Base-by-base conservation (phyloP, 163 green algal genomes). In the Picocystis sp. region DNA sequence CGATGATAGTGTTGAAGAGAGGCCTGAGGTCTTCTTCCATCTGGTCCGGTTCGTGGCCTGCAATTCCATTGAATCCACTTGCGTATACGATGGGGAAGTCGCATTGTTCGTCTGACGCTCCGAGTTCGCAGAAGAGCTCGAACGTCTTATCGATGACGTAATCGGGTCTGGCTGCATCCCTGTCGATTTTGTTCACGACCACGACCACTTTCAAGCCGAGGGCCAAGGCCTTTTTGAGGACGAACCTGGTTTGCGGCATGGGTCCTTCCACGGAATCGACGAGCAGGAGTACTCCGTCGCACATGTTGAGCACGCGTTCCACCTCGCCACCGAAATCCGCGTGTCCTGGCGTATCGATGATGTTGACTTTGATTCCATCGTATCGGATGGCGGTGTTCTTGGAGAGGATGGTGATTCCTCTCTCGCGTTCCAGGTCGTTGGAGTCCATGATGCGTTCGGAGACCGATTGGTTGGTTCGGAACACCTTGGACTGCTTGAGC, bases 181-280 rank as follows among this genome's bases (percentile, higher is more conserved):
- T 45, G 51, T 76, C 68, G 35, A 97, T 87, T 74, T 99, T 99
- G 80, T 99, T 99, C 44, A 99, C 76, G 14, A 99, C 91, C 22
- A 99, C 81, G 23, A 97, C 69, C 43, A 97, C 79, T 62, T 85
- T 87, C 62, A 94, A 91, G 34, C 92, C 68, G 43, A 94, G 69
- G 44, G 70, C 78, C 57, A 99, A 68, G 3, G 91, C 86, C 72
- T 98, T 99, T 43, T 81, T 74, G 56, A 95, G 75, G 50, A 99
- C 91, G 62, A 98, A 97, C 15, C 91, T 79, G 1, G 91, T 99
- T 83, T 99, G 91, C 3, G 90, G 91, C 91, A 99, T 98, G 51
- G 90, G 88, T 3, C 91, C 91, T 50, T 76, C 68, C 14, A 21
- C 47, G 34, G 57, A 52, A 43, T 76, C 68, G 34, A 76, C 66